Conservation (phyloP, 768 basidiomycete genomes). For the Tricholomella constricta region DNA sequence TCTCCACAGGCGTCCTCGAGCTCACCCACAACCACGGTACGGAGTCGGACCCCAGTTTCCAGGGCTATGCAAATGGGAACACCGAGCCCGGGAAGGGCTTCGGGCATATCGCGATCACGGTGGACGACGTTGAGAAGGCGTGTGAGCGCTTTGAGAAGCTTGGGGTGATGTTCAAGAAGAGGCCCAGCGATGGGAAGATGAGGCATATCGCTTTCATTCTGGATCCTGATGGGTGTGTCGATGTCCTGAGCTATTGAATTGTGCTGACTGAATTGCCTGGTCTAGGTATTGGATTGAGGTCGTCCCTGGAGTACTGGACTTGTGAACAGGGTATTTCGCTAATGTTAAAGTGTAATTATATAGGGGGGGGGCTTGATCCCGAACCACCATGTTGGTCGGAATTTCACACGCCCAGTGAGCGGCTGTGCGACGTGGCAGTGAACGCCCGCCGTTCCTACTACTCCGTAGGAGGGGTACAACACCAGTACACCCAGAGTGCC, state of each 20-base stretch:
- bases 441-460: too few relatives aligned
- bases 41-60: constrained; percentile 74
- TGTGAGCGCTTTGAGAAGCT: constrained; percentile 82
- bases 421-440: too few relatives aligned
- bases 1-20: constrained; percentile 81
- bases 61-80: constrained; percentile 88
- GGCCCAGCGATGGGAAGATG: constrained; percentile 83
- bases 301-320: constrained; percentile 35
- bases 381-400: too few relatives aligned
- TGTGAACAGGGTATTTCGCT: too few relatives aligned
- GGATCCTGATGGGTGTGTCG: constrained; percentile 77
- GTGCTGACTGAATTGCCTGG: too few relatives aligned
- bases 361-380: too few relatives aligned
- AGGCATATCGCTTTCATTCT: constrained; percentile 79
- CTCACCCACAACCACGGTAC: constrained; percentile 91
- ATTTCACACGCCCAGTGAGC: too few relatives aligned
- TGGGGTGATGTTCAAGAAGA: constrained; percentile 87
- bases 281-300: constrained; percentile 64
- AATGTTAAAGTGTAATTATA: too few relatives aligned
- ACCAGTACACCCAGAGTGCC: too few relatives aligned
- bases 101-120: constrained; percentile 87
- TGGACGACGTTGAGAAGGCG: constrained; percentile 80
- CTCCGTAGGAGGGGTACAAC: too few relatives aligned
- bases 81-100: constrained; percentile 77
- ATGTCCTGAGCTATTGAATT: too few relatives aligned